These are phyloP conservation scores for Amauroascus verrucosus DNA, from an alignment of 2,329 filamentous ascomycete species.

Conservation along the genomic window DNA sequence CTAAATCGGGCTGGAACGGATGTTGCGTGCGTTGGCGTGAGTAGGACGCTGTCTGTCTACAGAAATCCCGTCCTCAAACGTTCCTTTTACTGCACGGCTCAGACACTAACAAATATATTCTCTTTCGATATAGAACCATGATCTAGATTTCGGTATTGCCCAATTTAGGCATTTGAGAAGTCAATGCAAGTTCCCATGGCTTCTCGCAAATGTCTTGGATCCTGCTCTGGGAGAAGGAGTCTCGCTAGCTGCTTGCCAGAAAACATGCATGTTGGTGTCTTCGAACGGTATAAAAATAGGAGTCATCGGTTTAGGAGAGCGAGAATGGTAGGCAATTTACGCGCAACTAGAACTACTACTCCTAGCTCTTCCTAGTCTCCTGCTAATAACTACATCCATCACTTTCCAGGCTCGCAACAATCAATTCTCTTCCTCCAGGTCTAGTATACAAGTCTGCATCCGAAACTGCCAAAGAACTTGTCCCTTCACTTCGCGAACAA, in stretches of 20 bases:
- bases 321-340: conserved; percentile 58
- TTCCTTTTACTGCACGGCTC: not conserved
- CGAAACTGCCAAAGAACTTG: conserved; percentile 62
- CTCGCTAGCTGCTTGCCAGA: conserved; percentile 63
- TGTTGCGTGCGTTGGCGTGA: conserved; percentile 70
- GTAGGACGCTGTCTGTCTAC: conserved; percentile 25
- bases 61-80: not conserved
- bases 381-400: no score
- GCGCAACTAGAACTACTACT: no score
- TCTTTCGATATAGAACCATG: conserved; percentile 56
- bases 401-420: conserved; percentile 59
- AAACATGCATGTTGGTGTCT: conserved; percentile 65
- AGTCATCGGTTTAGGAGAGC: conserved; percentile 72
- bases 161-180: conserved; percentile 64
- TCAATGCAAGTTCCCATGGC: conserved; percentile 78
- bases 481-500: conserved; percentile 60
- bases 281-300: conserved; percentile 81
- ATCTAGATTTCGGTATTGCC: conserved; percentile 79
- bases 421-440: conserved; percentile 73
- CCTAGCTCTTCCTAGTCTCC: no score
- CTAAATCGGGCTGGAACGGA: conserved; percentile 68
- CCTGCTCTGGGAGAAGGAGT: conserved; percentile 65
- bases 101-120: not conserved
- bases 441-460: conserved; percentile 72
- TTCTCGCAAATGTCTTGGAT: conserved; percentile 79